Evolutionary conservation across 441 rosid species (phyloP).

Genomic region (Hura crepitans): DNA sequence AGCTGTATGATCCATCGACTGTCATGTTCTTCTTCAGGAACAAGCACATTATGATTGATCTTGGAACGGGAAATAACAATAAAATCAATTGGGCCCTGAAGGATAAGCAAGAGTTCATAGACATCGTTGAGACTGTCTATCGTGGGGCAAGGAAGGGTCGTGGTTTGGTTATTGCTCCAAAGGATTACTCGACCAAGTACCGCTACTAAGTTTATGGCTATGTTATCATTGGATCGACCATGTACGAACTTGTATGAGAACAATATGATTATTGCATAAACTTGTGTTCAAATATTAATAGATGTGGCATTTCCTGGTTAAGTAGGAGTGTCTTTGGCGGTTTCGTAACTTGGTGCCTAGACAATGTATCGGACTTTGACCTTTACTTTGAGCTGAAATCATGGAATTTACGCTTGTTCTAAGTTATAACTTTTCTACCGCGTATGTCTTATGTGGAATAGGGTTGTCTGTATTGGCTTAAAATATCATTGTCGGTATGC

Average conservation of each 20-base stretch:
- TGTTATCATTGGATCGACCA: slow-evolving; percentile 6
- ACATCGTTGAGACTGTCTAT: slow-evolving; percentile 75
- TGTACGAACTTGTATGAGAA: slow-evolving; percentile 5
- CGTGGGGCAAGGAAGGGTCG: slow-evolving; percentile 96
- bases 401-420: background rate
- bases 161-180: slow-evolving; percentile 91
- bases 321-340: background rate
- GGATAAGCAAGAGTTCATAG: slow-evolving; percentile 93
- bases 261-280: background rate
- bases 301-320: background rate
- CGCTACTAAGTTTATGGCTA: slow-evolving; percentile 48
- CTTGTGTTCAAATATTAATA: background rate
- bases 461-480: background rate
- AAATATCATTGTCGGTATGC: background rate
- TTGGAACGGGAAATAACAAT: slow-evolving; percentile 96
- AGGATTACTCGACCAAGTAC: slow-evolving; percentile 93
- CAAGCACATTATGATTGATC: slow-evolving; percentile 95
- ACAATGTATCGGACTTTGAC: background rate
- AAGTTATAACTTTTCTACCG: background rate
- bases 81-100: slow-evolving; percentile 95
- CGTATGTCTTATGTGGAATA: background rate
- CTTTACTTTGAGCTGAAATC: background rate
- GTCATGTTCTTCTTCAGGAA: slow-evolving; percentile 98
- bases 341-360: background rate
- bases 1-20: slow-evolving; percentile 85